phyloP scores from a whole-genome alignment of 345 rosid species.

The Rubroshorea leprosula region DNA sequence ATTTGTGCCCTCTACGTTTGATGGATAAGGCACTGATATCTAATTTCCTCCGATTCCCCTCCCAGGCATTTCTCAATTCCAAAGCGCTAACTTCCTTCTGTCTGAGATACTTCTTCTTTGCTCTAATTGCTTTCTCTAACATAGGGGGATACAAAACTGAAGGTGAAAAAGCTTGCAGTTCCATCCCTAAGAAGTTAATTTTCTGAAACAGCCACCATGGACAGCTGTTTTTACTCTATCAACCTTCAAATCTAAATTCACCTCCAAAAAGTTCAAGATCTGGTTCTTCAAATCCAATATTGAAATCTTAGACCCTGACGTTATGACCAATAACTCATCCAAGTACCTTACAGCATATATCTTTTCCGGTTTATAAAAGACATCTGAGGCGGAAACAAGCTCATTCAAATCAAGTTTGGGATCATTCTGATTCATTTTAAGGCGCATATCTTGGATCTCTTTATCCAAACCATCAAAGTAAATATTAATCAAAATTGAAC shows the following conservation, averaged over 20 bases:
- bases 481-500: slow-evolving; percentile 57
- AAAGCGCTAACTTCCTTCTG: slow-evolving; percentile 70
- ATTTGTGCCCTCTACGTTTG: too few relatives aligned
- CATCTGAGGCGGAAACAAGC: slow-evolving; percentile 26
- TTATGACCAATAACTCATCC: slow-evolving; percentile 74
- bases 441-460: slow-evolving; percentile 59
- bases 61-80: slow-evolving; percentile 77
- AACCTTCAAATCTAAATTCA: slow-evolving; percentile 53
- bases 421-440: slow-evolving; percentile 43
- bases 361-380: slow-evolving; percentile 63
- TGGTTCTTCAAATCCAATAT: slow-evolving; percentile 57
- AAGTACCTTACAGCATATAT: slow-evolving; percentile 73
- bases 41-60: slow-evolving; percentile 68
- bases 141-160: too few relatives aligned
- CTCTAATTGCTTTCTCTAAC: too few relatives aligned
- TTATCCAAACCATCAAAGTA: slow-evolving; percentile 71
- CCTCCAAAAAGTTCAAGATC: slow-evolving; percentile 49
- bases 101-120: too few relatives aligned
- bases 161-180: too few relatives aligned
- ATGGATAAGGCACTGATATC: too few relatives aligned
- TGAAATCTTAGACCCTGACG: slow-evolving; percentile 70
- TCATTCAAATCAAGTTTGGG: slow-evolving; percentile 33
- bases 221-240: slow-evolving; percentile 56
- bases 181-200: too few relatives aligned
- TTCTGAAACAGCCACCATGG: slow-evolving; percentile 83